A percentile compares a stretch with the other conserved stretches of the same genome.
Conservation (phyloP, 2,329 filamentous ascomycete genomes). For the Colletotrichum viniferum region DNA sequence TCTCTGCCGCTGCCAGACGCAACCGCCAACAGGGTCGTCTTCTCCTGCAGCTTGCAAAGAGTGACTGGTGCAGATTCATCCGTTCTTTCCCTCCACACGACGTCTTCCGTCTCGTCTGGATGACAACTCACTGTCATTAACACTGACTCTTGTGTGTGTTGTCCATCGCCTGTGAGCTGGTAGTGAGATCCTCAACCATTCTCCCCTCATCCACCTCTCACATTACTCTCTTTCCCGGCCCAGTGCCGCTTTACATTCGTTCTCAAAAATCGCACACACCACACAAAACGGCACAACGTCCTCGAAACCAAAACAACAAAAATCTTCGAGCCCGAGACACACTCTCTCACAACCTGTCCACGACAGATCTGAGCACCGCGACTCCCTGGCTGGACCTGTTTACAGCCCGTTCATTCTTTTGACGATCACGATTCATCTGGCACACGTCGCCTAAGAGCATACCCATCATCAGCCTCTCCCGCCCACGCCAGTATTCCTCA, state of each 20-base stretch:
- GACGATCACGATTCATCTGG: background rate
- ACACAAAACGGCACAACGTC: background rate
- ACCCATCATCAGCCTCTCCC: background rate
- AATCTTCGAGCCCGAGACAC: background rate
- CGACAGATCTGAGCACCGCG: background rate
- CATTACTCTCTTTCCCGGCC: constrained; percentile 20
- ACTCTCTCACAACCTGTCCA: background rate
- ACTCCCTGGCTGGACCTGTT: constrained; percentile 6
- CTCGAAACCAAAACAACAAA: background rate
- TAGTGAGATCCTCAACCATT: constrained; percentile 3
- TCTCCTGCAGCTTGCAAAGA: constrained; percentile 7
- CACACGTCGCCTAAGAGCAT: background rate
- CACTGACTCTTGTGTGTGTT: background rate
- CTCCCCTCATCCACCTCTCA: constrained; percentile 17
- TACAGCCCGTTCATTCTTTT: constrained; percentile 19
- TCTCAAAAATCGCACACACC: background rate
- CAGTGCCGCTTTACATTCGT: constrained; percentile 21
- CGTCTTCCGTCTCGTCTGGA: background rate
- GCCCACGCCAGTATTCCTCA: background rate
- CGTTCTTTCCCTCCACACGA: constrained; percentile 18
- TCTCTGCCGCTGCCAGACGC: background rate
- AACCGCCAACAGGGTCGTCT: background rate
- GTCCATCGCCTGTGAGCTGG: constrained; percentile 18
- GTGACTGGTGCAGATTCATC: constrained; percentile 22
- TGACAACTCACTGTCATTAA: background rate